Evolutionary conservation across 768 basidiomycete genomes (phyloP), one percentile per base, ranked within the genome.

Genomic region (Lentinula aciculospora): DNA sequence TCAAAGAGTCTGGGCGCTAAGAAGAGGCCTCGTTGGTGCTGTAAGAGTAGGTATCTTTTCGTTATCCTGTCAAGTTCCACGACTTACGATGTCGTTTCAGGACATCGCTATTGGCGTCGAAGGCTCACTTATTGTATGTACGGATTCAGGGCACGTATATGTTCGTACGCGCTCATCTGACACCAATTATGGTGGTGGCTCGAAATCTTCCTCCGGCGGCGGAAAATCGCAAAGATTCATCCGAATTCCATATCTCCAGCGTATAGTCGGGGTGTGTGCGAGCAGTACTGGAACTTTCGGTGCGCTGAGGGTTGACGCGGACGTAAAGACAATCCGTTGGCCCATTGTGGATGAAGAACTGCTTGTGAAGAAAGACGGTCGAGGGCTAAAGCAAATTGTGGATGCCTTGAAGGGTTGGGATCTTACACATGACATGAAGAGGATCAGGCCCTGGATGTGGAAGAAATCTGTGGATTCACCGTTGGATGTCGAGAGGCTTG

Each of bases 71-170:
- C 10, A 5, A 17, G n/a, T 19, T 39, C 17, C 17, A 39, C n/a
- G 17, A 39, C 42, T 44, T 44, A 44, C 8, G 4, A 10, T 21
- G 25, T 37, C 40, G 36, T 48, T 50, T 64, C n/a, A 89, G 86
- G 96, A 98, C 64, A 89, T 96, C 8, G 94, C 93, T 0, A 76
- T 98, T 13, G 92, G 93, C 19, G 76, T 85, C 1, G 94, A 97
- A 61, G 92, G 94, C 3, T 83, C 88, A 15, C 82, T 97, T 65
- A 87, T 97, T 66, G 80, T 98, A 46, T 97, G 92, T 72, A 98
- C 96, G 1, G 85, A 89, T 61, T 95, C 96, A 3, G 96, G 96
- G 0, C 94, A 98, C 64, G 94, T 96, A 31, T 98, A 89, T 66
- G 79, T 95, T 23, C 88, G 94, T 23, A 78, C 84, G 19, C 81